Evolutionary conservation across 768 basidiomycete genomes (phyloP).

Genomic region (Amanita pseudoporphyria): DNA sequence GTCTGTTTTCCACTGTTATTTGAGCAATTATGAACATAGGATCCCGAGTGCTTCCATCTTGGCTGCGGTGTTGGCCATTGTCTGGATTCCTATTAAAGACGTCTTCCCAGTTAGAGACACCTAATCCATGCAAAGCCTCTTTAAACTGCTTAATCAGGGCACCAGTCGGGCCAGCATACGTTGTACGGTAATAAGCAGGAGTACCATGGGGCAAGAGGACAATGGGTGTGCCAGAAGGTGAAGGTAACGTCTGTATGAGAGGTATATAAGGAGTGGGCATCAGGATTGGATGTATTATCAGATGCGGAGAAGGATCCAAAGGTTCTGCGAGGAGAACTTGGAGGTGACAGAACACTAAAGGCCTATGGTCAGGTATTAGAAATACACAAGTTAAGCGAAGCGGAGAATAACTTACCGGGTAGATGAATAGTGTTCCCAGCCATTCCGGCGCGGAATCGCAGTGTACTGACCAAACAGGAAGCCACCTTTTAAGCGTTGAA

Average conservation of each 20-base stretch:
- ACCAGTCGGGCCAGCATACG: conserved; percentile 59
- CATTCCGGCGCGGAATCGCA: conserved; percentile 50
- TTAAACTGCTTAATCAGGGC: conserved; percentile 55
- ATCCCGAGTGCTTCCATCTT: not conserved
- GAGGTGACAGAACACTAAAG: conserved; percentile 52
- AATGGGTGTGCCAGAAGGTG: conserved; percentile 56
- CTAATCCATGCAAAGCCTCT: conserved; percentile 52
- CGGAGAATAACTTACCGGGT: conserved; percentile 27
- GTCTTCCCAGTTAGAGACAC: conserved; percentile 43
- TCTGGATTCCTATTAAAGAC: conserved; percentile 7
- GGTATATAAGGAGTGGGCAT: conserved; percentile 49
- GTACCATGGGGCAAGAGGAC: conserved; percentile 59
- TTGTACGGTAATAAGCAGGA: conserved; percentile 64
- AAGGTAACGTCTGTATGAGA: conserved; percentile 31
- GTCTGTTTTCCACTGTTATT: conserved; percentile 67
- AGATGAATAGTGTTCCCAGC: conserved; percentile 48
- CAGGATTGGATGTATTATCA: conserved; percentile 61
- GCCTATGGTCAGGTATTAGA: conserved; percentile 22
- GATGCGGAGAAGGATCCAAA: conserved; percentile 19
- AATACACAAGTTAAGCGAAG: not conserved
- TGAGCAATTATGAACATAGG: conserved; percentile 54
- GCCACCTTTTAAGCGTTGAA: conserved; percentile 47
- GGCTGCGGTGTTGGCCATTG: not conserved
- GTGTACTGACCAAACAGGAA: conserved; percentile 45
- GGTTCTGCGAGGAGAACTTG: conserved; percentile 37